Conservation (phyloP, 352 stramenopile genomes). For the Phytopythium vexans region DNA sequence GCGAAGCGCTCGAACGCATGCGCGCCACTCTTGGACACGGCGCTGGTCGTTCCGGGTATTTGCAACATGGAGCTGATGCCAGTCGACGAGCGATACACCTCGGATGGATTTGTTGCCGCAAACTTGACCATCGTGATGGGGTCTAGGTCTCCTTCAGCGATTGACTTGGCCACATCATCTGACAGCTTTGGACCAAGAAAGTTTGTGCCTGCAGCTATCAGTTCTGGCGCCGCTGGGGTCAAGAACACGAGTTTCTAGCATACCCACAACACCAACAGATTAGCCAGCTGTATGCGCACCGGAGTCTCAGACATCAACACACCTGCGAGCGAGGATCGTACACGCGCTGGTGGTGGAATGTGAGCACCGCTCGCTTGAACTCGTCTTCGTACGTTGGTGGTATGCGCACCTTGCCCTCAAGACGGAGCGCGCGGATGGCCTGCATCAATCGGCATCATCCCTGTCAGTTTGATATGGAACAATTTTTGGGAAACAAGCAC, state of each 20-base stretch:
- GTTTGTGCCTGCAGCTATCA: conserved; percentile 39
- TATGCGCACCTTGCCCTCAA: conserved; percentile 63
- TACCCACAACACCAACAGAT: conserved; percentile 3
- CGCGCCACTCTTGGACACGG: no score
- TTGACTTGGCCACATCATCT: conserved; percentile 36
- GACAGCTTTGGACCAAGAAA: conserved; percentile 63
- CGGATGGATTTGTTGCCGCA: not conserved
- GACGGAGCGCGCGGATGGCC: conserved; percentile 54
- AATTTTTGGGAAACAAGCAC: not conserved
- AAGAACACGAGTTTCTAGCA: conserved; percentile 60
- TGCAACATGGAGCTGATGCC: no score
- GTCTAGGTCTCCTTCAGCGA: conserved; percentile 74
- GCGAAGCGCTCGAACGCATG: no score
- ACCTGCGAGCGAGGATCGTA: conserved; percentile 60
- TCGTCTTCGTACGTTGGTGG: conserved; percentile 55
- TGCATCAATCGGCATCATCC: conserved; percentile 13
- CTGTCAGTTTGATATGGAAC: conserved; percentile 1
- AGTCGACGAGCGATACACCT: no score
- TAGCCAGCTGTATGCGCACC: conserved; percentile 3
- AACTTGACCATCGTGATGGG: conserved; percentile 62
- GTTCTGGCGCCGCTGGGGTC: conserved; percentile 40
- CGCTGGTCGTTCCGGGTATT: no score
- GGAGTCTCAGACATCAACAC: not conserved
- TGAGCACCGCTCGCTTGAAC: conserved; percentile 56
- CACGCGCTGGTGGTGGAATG: conserved; percentile 70